These are phyloP conservation scores for Fusarium foetens DNA, from an alignment of 2,329 filamentous ascomycete genomes.

Conservation along the genomic window DNA sequence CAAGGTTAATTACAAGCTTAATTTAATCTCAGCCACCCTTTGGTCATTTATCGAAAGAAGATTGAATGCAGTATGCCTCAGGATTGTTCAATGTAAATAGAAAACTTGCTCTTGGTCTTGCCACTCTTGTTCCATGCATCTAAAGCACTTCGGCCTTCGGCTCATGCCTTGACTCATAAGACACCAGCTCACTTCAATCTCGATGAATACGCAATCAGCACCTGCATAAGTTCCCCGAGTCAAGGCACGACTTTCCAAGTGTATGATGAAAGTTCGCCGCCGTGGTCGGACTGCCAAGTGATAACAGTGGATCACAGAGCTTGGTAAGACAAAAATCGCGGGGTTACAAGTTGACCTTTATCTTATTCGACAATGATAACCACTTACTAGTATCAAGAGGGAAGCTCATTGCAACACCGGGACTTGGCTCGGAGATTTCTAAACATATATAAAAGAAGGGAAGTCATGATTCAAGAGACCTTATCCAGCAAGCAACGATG, in stretches of 20 bases:
- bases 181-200: too few relatives aligned
- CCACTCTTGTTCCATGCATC: not conserved
- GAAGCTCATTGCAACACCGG: not conserved
- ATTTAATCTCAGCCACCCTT: not conserved
- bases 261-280: not conserved
- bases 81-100: not conserved
- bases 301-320: not conserved
- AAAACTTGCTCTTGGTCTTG: not conserved
- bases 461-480: fast-evolving
- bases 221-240: not conserved
- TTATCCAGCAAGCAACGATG: not conserved
- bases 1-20: not conserved
- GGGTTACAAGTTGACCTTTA: not conserved
- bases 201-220: fast-evolving
- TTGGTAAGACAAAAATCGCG: not conserved
- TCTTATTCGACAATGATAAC: not conserved
- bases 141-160: not conserved
- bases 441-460: not conserved
- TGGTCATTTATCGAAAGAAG: fast-evolving
- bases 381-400: not conserved
- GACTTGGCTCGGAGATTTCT: not conserved
- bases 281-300: not conserved
- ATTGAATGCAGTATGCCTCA: not conserved
- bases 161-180: too few relatives aligned
- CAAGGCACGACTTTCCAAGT: fast-evolving